Evolutionary conservation across 139 green algal species (phyloP), one percentile per base, ranked within the genome.

Genomic region (Tetradesmus obliquus): DNA sequence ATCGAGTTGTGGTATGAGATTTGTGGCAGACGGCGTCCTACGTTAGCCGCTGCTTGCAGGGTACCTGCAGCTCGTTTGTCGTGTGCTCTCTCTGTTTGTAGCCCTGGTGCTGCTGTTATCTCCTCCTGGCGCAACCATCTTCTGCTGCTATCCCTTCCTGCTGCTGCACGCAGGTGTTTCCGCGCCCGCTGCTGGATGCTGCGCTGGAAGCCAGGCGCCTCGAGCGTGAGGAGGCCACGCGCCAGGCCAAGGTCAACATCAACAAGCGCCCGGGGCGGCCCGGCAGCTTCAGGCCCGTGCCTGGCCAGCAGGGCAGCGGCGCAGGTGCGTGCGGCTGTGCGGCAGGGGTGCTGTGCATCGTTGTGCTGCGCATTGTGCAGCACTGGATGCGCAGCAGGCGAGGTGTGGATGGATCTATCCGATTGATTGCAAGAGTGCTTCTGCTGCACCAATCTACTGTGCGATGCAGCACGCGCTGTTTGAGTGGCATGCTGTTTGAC

Each of bases 151-250:
- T 72, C 72, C 72, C 72, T 24, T 24, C 53, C 19, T 76, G 66
- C 66, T 13, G 57, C 57, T 57, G 12, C 57, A 60, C 57, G 12
- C 69, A 93, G 90, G 86, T 94, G 24, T 94, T 94, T 54, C 93
- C 93, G 3, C 90, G 93, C 3, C 93, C 93, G 2, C 10, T 66
- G 79, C 88, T 94, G 55, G 93, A 94, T 80, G 90, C 93, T 19
- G 90, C 90, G 0, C 88, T 94, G 8, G 79, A 91, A 3, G 51
- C 55, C 2, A 76, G 93, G 45, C 83, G 93, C 2, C 22, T 83
- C 12, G 93, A 93, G 84, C 93, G 93, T 2, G 93, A 93, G 84
- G 93, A 91, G 24, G 93, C 87, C 13, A 92, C 87, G 10, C 90
- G 92, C 3, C 58, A 91, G 87, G 90, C 72, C 2, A 88, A 88